Percentiles rank a stretch among this genome's conserved stretches.
Conservation (phyloP, 2,329 filamentous ascomycete species). For the Zasmidium cellare region DNA sequence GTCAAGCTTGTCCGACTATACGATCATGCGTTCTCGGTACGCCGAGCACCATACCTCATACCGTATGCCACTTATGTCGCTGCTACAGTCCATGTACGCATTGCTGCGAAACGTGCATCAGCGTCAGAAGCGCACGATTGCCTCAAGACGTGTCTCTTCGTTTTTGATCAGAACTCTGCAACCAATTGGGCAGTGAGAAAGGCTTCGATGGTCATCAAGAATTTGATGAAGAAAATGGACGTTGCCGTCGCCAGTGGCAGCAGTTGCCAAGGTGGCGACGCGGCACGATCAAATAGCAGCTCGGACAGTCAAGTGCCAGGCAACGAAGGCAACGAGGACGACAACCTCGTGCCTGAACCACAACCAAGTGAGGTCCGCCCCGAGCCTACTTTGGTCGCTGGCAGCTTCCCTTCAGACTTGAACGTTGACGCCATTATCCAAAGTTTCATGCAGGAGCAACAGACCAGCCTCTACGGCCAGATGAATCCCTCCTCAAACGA, state of each 20-base stretch:
- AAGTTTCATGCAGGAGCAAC: conserved; percentile 40
- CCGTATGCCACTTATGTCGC: conserved; percentile 58
- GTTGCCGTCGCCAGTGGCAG: conserved; percentile 23
- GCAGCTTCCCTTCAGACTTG: conserved; percentile 34
- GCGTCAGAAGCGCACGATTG: conserved; percentile 42
- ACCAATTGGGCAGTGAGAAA: conserved; percentile 53
- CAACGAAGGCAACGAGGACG: neutral
- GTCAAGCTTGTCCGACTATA: conserved; percentile 47
- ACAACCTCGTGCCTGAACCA: neutral
- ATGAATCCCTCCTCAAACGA: neutral
- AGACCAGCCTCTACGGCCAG: neutral
- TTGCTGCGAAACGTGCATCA: conserved; percentile 47
- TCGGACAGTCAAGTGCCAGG: neutral
- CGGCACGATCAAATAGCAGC: neutral
- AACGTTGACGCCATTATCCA: conserved; percentile 46
- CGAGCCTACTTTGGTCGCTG: conserved; percentile 22
- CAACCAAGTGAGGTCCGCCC: neutral
- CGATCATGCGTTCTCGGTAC: conserved; percentile 47
- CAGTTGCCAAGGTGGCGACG: conserved; percentile 1
- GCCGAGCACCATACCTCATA: conserved; percentile 53
- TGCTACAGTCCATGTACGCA: conserved; percentile 54
- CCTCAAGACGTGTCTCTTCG: conserved; percentile 47
- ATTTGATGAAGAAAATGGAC: conserved; percentile 48
- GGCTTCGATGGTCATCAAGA: conserved; percentile 48
- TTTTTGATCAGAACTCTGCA: conserved; percentile 52